These are phyloP conservation scores for Exophiala phaeomuriformis DNA, from an alignment of 2,329 filamentous ascomycete genomes.

Conservation along the genomic window DNA sequence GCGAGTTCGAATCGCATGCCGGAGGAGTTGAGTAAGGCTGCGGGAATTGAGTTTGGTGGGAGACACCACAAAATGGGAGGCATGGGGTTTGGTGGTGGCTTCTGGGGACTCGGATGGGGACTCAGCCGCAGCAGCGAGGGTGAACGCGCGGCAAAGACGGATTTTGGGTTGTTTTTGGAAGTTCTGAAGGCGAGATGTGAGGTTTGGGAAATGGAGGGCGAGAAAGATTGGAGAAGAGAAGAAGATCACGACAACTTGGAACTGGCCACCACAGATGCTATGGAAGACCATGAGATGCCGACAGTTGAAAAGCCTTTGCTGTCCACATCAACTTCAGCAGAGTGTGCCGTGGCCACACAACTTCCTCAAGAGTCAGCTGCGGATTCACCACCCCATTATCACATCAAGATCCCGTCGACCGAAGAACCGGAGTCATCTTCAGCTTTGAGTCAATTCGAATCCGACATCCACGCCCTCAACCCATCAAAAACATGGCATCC, in stretches of 20 bases:
- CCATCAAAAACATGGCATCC: slow-evolving; percentile 18
- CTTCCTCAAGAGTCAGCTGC: slow-evolving; percentile 7
- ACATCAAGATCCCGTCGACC: slow-evolving; percentile 10
- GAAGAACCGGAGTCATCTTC: neutral
- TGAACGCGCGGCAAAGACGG: slow-evolving; percentile 55
- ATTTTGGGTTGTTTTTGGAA: slow-evolving; percentile 69
- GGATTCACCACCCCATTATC: slow-evolving; percentile 25
- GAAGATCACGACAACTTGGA: slow-evolving; percentile 25
- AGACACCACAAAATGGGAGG: neutral
- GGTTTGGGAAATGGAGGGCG: slow-evolving; percentile 75
- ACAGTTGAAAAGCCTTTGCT: too few relatives aligned
- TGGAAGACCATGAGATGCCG: too few relatives aligned
- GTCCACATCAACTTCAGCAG: neutral
- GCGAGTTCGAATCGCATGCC: slow-evolving; percentile 79
- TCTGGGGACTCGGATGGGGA: slow-evolving; percentile 24
- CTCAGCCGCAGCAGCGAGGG: slow-evolving; percentile 38
- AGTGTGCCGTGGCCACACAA: neutral
- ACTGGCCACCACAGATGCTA: slow-evolving; percentile 24
- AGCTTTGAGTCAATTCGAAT: slow-evolving; percentile 3
- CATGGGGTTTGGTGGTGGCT: slow-evolving; percentile 11
- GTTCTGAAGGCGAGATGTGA: slow-evolving; percentile 71
- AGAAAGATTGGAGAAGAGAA: slow-evolving; percentile 59
- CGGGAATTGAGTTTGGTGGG: slow-evolving; percentile 57
- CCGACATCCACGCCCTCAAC: slow-evolving; percentile 18
- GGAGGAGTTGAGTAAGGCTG: slow-evolving; percentile 69